phyloP scores from a whole-genome alignment of 2,329 filamentous ascomycete species.

The Elsinoe necatrix region DNA sequence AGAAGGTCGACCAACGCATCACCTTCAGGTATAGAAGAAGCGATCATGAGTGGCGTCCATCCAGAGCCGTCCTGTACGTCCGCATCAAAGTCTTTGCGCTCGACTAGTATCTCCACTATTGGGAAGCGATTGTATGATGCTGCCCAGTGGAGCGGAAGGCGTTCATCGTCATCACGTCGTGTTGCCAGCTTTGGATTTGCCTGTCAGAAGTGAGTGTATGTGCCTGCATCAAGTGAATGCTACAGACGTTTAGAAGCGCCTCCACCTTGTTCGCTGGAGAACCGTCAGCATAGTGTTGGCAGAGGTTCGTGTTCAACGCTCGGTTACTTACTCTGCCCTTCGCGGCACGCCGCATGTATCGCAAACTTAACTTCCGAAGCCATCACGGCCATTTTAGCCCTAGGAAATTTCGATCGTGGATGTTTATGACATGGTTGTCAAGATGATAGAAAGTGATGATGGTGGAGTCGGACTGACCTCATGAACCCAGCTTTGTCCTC shows the following conservation, averaged over 20 bases:
- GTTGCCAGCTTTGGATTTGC: conserved; percentile 70
- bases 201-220: conserved; percentile 36
- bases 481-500: background rate
- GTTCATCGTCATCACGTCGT: conserved; percentile 73
- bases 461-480: background rate
- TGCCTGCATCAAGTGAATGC: conserved; percentile 21
- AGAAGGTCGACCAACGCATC: conserved; percentile 61
- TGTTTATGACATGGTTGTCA: background rate
- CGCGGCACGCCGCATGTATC: conserved; percentile 77
- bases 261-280: conserved; percentile 59
- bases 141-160: conserved; percentile 91
- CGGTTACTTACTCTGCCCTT: conserved; percentile 63
- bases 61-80: conserved; percentile 74
- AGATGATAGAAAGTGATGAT: background rate
- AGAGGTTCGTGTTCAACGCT: conserved; percentile 11
- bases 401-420: background rate
- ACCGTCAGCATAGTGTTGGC: conserved; percentile 16
- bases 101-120: conserved; percentile 64
- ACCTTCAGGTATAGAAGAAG: conserved; percentile 62
- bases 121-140: conserved; percentile 70
- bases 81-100: conserved; percentile 67
- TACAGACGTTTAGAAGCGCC: conserved; percentile 57
- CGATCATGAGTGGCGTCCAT: conserved; percentile 81
- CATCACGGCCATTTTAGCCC: background rate
- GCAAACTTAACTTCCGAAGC: conserved; percentile 56